Evolutionary conservation across 306 rosid species (phyloP).

Genomic region (Neltuma alba): DNA sequence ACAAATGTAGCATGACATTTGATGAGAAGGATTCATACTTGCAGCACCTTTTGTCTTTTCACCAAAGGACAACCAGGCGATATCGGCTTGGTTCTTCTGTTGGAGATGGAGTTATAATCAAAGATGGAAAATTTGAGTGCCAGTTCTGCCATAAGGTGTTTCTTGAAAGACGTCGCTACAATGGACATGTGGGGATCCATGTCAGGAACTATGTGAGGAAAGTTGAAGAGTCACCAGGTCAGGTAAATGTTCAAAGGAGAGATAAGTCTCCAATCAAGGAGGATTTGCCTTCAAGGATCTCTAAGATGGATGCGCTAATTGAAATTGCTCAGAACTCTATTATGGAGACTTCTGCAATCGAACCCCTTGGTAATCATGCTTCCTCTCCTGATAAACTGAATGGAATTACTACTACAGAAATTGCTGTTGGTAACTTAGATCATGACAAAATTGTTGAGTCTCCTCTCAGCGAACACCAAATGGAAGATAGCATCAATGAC

Average conservation of each 20-base stretch:
- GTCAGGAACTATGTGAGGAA: conserved; percentile 80
- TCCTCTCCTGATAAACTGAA: conserved; percentile 31
- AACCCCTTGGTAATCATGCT: conserved; percentile 30
- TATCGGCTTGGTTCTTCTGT: conserved; percentile 89
- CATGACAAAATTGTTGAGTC: conserved; percentile 41
- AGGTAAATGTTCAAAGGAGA: conserved; percentile 35
- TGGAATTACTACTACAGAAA: conserved; percentile 32
- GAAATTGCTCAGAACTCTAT: conserved; percentile 92
- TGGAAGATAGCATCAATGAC: conserved; percentile 46
- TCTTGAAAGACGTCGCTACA: conserved; percentile 83
- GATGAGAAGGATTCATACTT: conserved; percentile 76
- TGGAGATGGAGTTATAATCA: conserved; percentile 89
- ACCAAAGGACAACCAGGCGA: conserved; percentile 82
- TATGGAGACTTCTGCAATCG: conserved; percentile 55
- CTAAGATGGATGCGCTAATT: conserved; percentile 87
- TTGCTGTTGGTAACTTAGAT: conserved; percentile 39
- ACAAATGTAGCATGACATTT: conserved; percentile 77
- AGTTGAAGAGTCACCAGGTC: conserved; percentile 63
- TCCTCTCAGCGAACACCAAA: conserved; percentile 39
- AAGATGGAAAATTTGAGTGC: conserved; percentile 90
- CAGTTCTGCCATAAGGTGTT: conserved; percentile 94
- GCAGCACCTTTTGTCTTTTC: conserved; percentile 77
- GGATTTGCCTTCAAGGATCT: conserved; percentile 57
- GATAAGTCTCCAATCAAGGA: conserved; percentile 57
- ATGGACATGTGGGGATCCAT: conserved; percentile 90